Evolutionary conservation across 176 grass and related monocot genomes (phyloP).

Genomic region (Pontederia crassipes): DNA sequence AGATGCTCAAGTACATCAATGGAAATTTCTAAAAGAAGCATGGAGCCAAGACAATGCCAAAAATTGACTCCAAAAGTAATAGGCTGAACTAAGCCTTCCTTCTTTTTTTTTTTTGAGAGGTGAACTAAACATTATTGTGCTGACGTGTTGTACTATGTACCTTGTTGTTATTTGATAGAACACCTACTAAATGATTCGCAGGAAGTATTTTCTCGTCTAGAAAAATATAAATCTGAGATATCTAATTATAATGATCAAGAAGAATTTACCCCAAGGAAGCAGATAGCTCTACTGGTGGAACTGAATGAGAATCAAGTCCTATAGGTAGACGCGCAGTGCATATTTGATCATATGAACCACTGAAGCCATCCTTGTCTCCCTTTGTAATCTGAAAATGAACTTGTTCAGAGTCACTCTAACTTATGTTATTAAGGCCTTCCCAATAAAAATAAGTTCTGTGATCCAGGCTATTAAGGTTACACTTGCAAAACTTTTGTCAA

Average conservation of each 20-base stretch:
- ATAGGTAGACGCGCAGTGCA: conserved; percentile 59
- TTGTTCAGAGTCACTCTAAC: background rate
- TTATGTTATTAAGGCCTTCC: background rate
- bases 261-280: conserved; percentile 78
- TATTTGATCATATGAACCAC: conserved; percentile 71
- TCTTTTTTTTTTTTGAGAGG: too few relatives aligned
- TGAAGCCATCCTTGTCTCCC: conserved; percentile 60
- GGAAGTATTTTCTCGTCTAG: background rate
- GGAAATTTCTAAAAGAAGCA: too few relatives aligned
- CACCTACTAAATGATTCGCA: too few relatives aligned
- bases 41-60: too few relatives aligned
- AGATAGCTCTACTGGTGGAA: conserved; percentile 83
- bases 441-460: background rate
- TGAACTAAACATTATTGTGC: too few relatives aligned
- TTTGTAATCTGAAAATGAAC: conserved; percentile 60
- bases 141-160: too few relatives aligned
- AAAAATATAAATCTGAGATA: conserved; percentile 3
- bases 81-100: too few relatives aligned
- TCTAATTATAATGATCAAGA: conserved; percentile 11
- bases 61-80: too few relatives aligned
- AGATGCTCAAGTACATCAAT: too few relatives aligned
- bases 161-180: too few relatives aligned
- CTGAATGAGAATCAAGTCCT: conserved; percentile 82
- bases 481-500: background rate
- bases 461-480: background rate